A percentile compares a stretch with the other conserved stretches of the same genome.
Evolutionary conservation across 305 asterid species (phyloP).

Genomic region (Solanum hybrid): DNA sequence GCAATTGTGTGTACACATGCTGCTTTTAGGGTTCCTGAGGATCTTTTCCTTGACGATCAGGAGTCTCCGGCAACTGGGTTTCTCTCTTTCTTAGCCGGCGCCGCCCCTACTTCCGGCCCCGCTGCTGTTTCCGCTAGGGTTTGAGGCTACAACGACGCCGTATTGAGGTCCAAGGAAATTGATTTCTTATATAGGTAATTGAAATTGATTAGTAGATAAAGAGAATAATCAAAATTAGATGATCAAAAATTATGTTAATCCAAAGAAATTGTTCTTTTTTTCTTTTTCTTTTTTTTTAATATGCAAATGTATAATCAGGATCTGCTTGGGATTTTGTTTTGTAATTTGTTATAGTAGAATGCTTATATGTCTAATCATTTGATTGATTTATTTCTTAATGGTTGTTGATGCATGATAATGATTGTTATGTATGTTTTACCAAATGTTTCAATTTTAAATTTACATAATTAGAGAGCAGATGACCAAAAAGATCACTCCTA

Average conservation of each 20-base stretch:
- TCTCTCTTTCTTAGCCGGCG: conserved; percentile 57
- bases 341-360: neutral
- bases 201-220: neutral
- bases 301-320: neutral
- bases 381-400: neutral
- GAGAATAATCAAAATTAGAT: neutral
- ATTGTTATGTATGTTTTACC: neutral
- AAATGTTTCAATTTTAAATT: neutral
- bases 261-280: neutral
- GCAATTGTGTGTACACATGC: conserved; percentile 56
- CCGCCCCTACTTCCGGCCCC: conserved; percentile 18
- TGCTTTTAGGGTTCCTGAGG: conserved; percentile 78
- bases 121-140: conserved; percentile 38
- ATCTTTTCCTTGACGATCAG: conserved; percentile 75
- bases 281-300: too few relatives aligned
- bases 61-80: conserved; percentile 53
- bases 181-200: neutral
- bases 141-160: conserved; percentile 18
- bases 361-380: neutral
- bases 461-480: neutral
- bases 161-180: neutral
- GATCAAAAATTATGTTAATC: too few relatives aligned
- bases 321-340: neutral
- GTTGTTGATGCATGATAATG: neutral
- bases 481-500: neutral